Base-by-base conservation (phyloP, 352 stramenopile species). In the Globisporangium lucens region DNA sequence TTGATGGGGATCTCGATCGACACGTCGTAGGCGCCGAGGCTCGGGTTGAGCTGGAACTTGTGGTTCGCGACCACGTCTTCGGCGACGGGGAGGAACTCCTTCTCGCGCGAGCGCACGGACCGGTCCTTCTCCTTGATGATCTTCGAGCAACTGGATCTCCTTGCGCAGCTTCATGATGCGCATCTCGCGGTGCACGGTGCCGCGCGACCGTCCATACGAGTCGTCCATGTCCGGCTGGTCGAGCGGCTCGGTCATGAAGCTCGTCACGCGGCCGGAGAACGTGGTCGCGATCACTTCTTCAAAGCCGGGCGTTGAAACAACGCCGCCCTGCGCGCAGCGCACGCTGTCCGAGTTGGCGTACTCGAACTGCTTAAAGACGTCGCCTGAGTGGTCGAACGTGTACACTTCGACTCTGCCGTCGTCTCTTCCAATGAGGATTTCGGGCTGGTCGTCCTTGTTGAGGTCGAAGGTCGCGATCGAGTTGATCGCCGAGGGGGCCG, bases 91-190 rank as follows among this genome's bases (percentile, higher is more conserved):
- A 93, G 52, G 43, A 76, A 87, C 60, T 93, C 81, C 55, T 89
- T 89, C 55, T 93, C 80, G 13, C 74, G 76, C 58, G 63, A 69
- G 27, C 77, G 65, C 4, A 61, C 65, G 35, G 75, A 64, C n/a
- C 75, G 74, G 6, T 90, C 67, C 51, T 78, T 79, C 64, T 93
- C 72, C n/a, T 78, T 80, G 7, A 73, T 56, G 24, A 95, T 75
- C 60, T 29, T 93, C 80, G 0, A 95, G 74, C 49, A 70, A 61
- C 1, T 75, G 67, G 38, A 95, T 85, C 49, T 93, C 85, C 67
- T 95, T 93, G 51, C 84, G 82, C 7, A 93, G 74, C 73, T 93
- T 93, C 43, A 89, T 68, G 53, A 95, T 92, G n/a, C 83, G 82
- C 3, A 77, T 90, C 68, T 92, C 87, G 12, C 82, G 81, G 38